Evolutionary conservation across 306 rosid species (phyloP), one percentile per base, ranked within the genome.

Genomic region (Castanea mollissima): DNA sequence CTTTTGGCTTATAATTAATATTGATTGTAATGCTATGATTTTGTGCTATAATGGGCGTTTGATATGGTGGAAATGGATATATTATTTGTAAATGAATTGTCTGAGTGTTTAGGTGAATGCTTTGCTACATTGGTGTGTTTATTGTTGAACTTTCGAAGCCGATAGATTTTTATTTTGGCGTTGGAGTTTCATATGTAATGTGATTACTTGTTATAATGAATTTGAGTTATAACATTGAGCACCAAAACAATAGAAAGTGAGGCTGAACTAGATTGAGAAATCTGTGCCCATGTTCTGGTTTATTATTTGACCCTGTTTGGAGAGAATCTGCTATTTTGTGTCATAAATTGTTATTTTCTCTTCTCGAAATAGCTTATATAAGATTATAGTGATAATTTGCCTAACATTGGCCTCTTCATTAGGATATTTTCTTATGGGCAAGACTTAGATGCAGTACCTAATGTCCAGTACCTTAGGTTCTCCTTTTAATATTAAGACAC

Each of bases 21-120:
- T 3, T 23, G 38, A 35, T 35, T 4, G n/a, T 9, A 68, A 34
- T 34, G 29, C 27, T 68, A 35, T 35, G 5, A 35, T 68, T 68
- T 18, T 25, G 41, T 10, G 54, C 5, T 49, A 12, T 49, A 49
- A 49, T 49, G 16, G 11, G 72, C 52, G 41, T 68, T 68, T 68
- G 15, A 68, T 35, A 38, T 79, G 88, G 83, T 88, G 83, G 78
- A 81, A 86, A 83, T 83, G 76, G 55, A 69, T 79, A 68, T 74
- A 62, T 70, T 71, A 65, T 74, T 56, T 85, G 79, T 83, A 35
- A 73, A 78, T 74, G 71, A 44, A 71, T 60, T 69, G 58, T 57
- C 38, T 12, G 41, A 46, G 2, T 4, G 32, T 16, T 23, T 20
- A 21, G 54, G n/a, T 15, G 5, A n/a, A 9, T 19, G 52, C 20